A percentile compares a stretch with the other conserved stretches of the same genome.
phyloP scores from a whole-genome alignment of 352 stramenopile species.

The Globisporangium irregulare region DNA sequence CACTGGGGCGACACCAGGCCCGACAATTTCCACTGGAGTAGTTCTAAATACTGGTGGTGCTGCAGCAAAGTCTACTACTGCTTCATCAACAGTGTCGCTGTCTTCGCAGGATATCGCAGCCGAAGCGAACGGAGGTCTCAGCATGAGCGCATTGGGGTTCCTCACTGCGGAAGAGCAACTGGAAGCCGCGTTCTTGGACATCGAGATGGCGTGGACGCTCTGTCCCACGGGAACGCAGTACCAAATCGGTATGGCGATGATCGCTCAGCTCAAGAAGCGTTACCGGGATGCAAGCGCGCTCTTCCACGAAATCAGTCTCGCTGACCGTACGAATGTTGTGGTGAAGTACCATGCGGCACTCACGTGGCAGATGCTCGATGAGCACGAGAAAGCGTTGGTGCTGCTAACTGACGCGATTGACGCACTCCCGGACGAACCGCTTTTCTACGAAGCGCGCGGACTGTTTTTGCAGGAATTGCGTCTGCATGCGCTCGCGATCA shows the following conservation, averaged over 20 bases:
- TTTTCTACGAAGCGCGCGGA: slow-evolving; percentile 56
- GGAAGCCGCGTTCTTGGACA: slow-evolving; percentile 66
- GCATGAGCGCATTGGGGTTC: slow-evolving; percentile 16
- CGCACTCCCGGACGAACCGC: slow-evolving; percentile 42
- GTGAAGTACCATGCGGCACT: slow-evolving; percentile 68
- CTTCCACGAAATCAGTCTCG: slow-evolving; percentile 33
- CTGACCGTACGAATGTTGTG: slow-evolving; percentile 37
- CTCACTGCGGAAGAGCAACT: slow-evolving; percentile 48
- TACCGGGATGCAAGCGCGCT: slow-evolving; percentile 35
- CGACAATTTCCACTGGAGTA: not conserved
- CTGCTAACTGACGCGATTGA: slow-evolving; percentile 58
- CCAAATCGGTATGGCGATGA: slow-evolving; percentile 74
- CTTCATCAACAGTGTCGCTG: not conserved
- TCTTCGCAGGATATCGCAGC: slow-evolving; percentile 6
- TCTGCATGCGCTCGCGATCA: slow-evolving; percentile 44
- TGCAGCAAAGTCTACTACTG: not conserved
- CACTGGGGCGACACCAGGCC: not conserved
- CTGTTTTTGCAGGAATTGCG: slow-evolving; percentile 60
- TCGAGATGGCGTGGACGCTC: slow-evolving; percentile 74
- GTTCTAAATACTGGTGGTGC: not conserved
- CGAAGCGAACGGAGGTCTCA: slow-evolving; percentile 17
- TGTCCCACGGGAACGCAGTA: slow-evolving; percentile 40
- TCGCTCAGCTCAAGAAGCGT: slow-evolving; percentile 57
- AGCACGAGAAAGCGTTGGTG: slow-evolving; percentile 41
- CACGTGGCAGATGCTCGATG: slow-evolving; percentile 44